Conservation (phyloP, 176 grass and related monocot species). For the Miscanthus lutarioriparius region DNA sequence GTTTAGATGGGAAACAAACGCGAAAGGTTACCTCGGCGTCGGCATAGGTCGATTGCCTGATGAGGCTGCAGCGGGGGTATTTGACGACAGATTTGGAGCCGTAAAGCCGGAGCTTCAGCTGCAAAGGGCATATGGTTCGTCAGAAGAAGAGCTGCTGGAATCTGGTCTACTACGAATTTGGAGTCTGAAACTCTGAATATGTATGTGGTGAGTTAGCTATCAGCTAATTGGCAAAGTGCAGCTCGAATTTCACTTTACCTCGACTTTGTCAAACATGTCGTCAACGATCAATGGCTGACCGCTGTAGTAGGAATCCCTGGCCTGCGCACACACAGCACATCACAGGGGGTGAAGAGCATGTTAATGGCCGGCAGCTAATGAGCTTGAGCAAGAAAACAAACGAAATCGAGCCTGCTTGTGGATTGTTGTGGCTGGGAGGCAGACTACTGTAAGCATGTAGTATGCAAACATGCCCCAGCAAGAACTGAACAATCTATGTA, state of each 20-base stretch:
- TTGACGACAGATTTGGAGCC: conserved; percentile 90
- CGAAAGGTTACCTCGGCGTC: conserved; percentile 77
- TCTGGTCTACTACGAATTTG: not conserved
- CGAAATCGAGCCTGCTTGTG: too few species aligned
- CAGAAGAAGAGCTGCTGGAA: not conserved
- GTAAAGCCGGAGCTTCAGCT: conserved; percentile 89
- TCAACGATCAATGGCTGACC: conserved; percentile 89
- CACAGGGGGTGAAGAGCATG: not conserved
- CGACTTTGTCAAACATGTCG: conserved; percentile 97
- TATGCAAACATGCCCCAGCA: too few species aligned
- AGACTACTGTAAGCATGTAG: too few species aligned
- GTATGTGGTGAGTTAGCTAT: not conserved
- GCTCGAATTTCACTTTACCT: conserved; percentile 40
- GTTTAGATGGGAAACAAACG: not conserved
- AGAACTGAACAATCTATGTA: too few species aligned
- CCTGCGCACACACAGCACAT: conserved; percentile 35
- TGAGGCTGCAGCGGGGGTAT: conserved; percentile 94
- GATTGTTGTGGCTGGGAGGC: too few species aligned
- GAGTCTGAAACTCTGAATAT: not conserved
- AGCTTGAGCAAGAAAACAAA: too few species aligned
- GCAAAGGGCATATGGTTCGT: not conserved
- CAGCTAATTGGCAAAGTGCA: not conserved
- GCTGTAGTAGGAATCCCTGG: conserved; percentile 91
- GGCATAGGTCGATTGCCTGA: conserved; percentile 68
- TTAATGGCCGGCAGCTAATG: not conserved